Evolutionary conservation across 805 yeast genomes (phyloP), one percentile per base, ranked within the genome.

Genomic region (Naumovozyma baii): DNA sequence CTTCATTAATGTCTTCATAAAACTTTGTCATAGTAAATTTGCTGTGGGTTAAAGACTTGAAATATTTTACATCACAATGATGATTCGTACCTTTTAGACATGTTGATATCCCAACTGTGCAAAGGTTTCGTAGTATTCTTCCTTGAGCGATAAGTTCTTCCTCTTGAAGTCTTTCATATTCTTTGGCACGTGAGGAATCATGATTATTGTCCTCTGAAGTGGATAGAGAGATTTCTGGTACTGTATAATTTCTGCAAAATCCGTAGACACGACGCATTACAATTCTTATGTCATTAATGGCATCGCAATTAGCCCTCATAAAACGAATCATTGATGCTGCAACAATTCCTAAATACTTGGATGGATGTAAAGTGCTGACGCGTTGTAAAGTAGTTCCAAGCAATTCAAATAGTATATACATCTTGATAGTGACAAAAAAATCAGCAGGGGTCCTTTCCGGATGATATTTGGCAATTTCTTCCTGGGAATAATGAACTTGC

Each of bases 341-440:
- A 0, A 80, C 75, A 73, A 84, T 80, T 1, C 81, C 70, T 35
- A 88, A 63, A 52, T 83, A 87, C 45, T 82, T 74, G 0, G 95
- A 82, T 5, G 96, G 96, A 52, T 80, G 78, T 15, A 75, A 56
- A 0, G 94, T 83, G 30, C 68, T 64, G 44, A 85, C 79, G 42
- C 79, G 65, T 46, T 71, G 73, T 50, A 83, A 55, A 32, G 78
- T 73, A 33, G 76, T 66, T 14, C 64, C 68, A 39, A 83, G 61
- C 39, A 86, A 66, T 62, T 87, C 94, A 41, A 79, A 66, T 7
- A 84, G 50, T 28, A 77, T 66, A 60, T 83, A 83, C 45, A 83
- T 65, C 59, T 80, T 74, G 37, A 86, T 38, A 19, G 73, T 74
- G 49, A 73, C 71, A 44, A 66, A 62, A 28, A 49, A 48, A 32